Conservation (phyloP, 2,329 filamentous ascomycete genomes). For the Aspergillus amoenus region DNA sequence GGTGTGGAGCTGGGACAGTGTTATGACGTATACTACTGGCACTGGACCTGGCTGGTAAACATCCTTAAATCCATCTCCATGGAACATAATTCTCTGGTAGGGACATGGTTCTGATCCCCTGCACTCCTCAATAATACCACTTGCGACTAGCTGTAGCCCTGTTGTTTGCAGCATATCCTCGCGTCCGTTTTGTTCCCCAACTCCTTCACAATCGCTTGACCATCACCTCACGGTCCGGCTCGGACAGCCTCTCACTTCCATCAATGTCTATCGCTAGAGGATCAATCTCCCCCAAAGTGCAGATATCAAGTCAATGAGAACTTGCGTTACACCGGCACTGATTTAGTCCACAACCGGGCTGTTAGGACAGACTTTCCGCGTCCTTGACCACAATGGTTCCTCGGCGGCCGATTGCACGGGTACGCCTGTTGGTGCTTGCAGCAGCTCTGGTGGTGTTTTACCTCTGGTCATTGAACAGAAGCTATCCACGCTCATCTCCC, state of each 20-base stretch:
- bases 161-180: not conserved
- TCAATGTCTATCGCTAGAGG: not conserved
- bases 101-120: not conserved
- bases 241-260: not conserved
- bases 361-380: not conserved
- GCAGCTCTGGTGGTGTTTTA: constrained; percentile 13
- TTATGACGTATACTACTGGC: not conserved
- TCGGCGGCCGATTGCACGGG: constrained; percentile 17
- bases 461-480: constrained; percentile 17
- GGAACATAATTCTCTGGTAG: not conserved
- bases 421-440: constrained; percentile 21
- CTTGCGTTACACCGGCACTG: not conserved
- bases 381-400: constrained; percentile 12
- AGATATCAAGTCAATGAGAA: not conserved
- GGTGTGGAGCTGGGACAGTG: not conserved
- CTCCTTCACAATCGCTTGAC: not conserved
- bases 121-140: not conserved
- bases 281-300: not conserved
- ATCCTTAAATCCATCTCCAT: not conserved
- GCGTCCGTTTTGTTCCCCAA: not conserved
- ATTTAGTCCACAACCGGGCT: not conserved
- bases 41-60: not conserved
- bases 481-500: constrained; percentile 10
- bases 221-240: not conserved
- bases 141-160: not conserved